Conservation (phyloP, 1,284 basidiomycete genomes). For the Macrocybe sp. region DNA sequence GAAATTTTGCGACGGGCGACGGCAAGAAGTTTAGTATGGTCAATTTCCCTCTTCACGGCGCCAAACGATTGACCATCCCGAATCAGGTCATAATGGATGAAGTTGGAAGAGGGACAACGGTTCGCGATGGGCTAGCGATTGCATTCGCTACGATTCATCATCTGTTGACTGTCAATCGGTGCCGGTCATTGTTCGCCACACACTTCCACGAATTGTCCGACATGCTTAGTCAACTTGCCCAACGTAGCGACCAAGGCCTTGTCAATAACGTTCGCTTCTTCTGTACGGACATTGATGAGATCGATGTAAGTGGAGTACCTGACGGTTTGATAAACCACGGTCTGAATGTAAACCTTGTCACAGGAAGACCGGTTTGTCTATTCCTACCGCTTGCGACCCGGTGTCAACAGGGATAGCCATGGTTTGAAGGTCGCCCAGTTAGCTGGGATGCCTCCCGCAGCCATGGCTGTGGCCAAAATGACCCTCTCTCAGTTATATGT, state of each 20-base stretch:
- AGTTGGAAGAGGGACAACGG: constrained; percentile 92
- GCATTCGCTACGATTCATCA: constrained; percentile 90
- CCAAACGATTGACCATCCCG: constrained; percentile 1
- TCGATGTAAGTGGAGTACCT: constrained; percentile 43
- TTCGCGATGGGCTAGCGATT: constrained; percentile 88
- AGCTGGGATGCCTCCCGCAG: constrained; percentile 76
- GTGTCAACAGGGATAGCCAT: constrained; percentile 90
- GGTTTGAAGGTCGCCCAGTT: constrained; percentile 89
- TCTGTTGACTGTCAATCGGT: constrained; percentile 69
- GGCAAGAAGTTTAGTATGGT: constrained; percentile 66
- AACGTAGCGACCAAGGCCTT: constrained; percentile 34
- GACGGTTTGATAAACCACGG: background rate
- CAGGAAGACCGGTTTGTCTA: constrained; percentile 79
- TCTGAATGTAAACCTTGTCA: constrained; percentile 5
- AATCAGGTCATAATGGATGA: constrained; percentile 95
- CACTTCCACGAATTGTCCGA: constrained; percentile 94
- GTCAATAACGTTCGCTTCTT: constrained; percentile 75
- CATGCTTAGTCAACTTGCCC: constrained; percentile 62
- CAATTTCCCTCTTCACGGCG: constrained; percentile 2
- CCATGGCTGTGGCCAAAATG: constrained; percentile 52
- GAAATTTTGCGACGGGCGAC: constrained; percentile 83
- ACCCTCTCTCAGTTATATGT: constrained; percentile 29
- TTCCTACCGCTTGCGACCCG: constrained; percentile 75
- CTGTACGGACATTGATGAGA: constrained; percentile 84
- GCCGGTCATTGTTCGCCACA: constrained; percentile 90